Base-by-base conservation (phyloP, 1,284 basidiomycete species). In the Puccinia polysora region DNA sequence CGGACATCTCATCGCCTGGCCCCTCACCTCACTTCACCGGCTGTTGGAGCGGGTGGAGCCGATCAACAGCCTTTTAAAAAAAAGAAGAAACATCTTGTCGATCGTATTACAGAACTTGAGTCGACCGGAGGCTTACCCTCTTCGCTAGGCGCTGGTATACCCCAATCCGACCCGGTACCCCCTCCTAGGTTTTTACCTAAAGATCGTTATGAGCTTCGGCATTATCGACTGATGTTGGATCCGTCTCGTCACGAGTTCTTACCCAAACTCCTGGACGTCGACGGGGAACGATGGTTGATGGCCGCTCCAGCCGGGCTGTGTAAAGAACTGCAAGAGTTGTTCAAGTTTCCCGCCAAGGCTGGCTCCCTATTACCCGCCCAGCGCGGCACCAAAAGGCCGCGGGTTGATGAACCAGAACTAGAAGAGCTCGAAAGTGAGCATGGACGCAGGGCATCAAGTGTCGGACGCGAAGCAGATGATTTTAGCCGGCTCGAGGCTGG, bases 271-370 rank as follows among this genome's bases (percentile, higher is more conserved):
- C 14, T 68, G n/a, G 43, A 53, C 15, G 50, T 55, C n/a, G 53
- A 55, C 30, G 53, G 53, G 18, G 38, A 50, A 23, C 34, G 53
- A 53, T 68, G 65, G 65, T 34, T 68, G 25, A 34, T 68, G 28
- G 65, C 65, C 10, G 65, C 65, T 23, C 65, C 65, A 30, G 50
- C 65, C 7, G 65, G 65, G 18, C 36, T 68, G 15, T 68, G 65
- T 53, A 40, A 40, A 43, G 65, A 55, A 18, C 36, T 68, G 8
- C 47, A 50, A 47, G 38, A 55, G n/a, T 15, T 68, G 6, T 68
- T 68, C 53, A 68, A 68, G 65, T 68, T 68, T 47, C 65, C 65
- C 36, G 63, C 63, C 30, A 49, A 34, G n/a, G 49, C 45, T 28
- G 34, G 20, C 49, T 10, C 43, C 30, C 14, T 38, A 5, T 50